phyloP scores from a whole-genome alignment of 2,329 filamentous ascomycete species.

The Bipolaris zeicola region DNA sequence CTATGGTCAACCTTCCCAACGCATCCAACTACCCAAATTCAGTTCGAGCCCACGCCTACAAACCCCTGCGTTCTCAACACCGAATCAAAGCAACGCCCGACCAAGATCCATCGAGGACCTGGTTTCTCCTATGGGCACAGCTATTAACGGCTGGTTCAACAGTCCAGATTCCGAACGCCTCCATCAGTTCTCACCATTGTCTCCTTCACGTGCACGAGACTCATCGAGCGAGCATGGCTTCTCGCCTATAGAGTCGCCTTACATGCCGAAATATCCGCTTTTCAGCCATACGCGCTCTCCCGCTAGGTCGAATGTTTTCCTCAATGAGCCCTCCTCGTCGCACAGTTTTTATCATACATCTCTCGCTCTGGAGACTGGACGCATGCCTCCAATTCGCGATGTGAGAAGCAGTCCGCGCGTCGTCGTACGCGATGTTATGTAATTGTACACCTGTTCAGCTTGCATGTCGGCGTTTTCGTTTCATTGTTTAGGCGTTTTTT shows the following conservation, averaged over 20 bases:
- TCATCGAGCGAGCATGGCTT: slow-evolving; percentile 25
- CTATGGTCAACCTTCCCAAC: not conserved
- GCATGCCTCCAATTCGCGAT: slow-evolving; percentile 2
- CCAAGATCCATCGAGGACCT: slow-evolving; percentile 14
- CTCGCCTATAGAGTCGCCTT: slow-evolving; percentile 21
- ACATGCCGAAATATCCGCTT: slow-evolving; percentile 6
- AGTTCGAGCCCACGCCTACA: slow-evolving; percentile 8
- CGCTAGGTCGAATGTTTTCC: not conserved
- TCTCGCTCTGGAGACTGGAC: not conserved
- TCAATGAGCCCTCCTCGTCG: not conserved
- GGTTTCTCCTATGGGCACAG: slow-evolving; percentile 21
- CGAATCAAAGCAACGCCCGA: not conserved
- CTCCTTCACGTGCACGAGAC: slow-evolving; percentile 16
- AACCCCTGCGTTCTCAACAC: slow-evolving; percentile 7
- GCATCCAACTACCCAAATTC: slow-evolving; percentile 7
- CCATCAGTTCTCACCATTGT: not conserved
- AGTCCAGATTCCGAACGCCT: slow-evolving; percentile 1
- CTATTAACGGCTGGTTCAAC: slow-evolving; percentile 21
- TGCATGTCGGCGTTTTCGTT: no score
- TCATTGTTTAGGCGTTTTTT: no score
- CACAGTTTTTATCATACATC: not conserved
- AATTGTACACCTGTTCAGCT: not conserved
- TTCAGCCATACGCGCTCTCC: not conserved
- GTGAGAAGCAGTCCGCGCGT: slow-evolving; percentile 7
- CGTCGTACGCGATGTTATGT: not conserved